Percentiles rank a stretch among this genome's conserved stretches.
These are phyloP conservation scores for Aaosphaeria pasadenensis DNA, from an alignment of 2,329 filamentous ascomycete genomes.

Conservation along the genomic window DNA sequence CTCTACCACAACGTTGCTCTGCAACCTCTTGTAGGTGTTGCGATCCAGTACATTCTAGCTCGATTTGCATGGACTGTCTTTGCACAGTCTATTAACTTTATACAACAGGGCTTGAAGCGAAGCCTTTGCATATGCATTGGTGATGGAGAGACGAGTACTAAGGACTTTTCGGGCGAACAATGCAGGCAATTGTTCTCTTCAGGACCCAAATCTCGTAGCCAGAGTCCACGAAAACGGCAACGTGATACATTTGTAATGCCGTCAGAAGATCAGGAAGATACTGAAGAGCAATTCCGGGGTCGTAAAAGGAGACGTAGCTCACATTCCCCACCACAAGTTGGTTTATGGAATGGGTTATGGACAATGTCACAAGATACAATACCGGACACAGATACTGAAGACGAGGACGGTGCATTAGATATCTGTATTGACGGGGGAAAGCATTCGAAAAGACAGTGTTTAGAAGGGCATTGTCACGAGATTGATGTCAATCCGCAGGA, in stretches of 20 bases:
- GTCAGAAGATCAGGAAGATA: not conserved
- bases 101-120: constrained; percentile 4
- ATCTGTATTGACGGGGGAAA: no score
- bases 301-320: not conserved
- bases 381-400: no score
- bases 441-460: no score
- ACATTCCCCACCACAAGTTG: no score
- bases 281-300: not conserved
- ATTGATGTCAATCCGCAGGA: no score
- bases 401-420: no score
- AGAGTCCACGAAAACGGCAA: not conserved
- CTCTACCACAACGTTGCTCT: constrained; percentile 14
- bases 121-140: constrained; percentile 1
- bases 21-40: constrained; percentile 13
- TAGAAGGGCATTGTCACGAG: no score
- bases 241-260: not conserved
- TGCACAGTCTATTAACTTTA: constrained; percentile 6
- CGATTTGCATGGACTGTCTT: constrained; percentile 17
- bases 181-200: not conserved
- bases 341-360: no score
- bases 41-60: constrained; percentile 10
- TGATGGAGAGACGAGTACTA: not conserved
- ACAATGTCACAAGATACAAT: no score
- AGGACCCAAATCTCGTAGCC: not conserved
- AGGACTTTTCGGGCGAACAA: not conserved